These are phyloP conservation scores for Mrakia blollopis DNA, from an alignment of 768 basidiomycete genomes.

Conservation along the genomic window DNA sequence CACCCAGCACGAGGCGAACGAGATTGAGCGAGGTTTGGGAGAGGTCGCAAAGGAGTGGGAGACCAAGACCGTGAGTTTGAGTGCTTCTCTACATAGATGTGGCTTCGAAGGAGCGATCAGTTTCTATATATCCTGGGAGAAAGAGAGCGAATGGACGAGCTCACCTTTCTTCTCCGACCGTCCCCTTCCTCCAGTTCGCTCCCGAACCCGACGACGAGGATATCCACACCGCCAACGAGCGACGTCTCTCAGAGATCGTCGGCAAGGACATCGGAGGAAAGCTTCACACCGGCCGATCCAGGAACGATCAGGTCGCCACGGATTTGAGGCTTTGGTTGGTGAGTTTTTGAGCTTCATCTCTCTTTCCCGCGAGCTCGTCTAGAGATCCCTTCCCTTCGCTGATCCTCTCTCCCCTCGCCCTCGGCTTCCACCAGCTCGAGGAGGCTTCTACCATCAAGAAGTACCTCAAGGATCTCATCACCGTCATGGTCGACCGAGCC, in stretches of 20 bases:
- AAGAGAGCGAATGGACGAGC: too few species aligned
- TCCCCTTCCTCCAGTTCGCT: constrained; percentile 56
- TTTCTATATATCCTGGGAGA: too few species aligned
- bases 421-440: constrained; percentile 48
- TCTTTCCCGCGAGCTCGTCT: not conserved
- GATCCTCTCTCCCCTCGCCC: too few species aligned
- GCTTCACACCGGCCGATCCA: constrained; percentile 90
- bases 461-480: constrained; percentile 70
- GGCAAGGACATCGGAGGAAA: constrained; percentile 84
- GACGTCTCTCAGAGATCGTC: constrained; percentile 85
- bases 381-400: not conserved
- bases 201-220: constrained; percentile 88
- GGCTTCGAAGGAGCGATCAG: too few species aligned
- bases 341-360: constrained; percentile 25
- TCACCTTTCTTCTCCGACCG: not conserved
- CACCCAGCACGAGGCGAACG: constrained; percentile 64
- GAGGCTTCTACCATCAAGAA: constrained; percentile 63
- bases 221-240: constrained; percentile 97
- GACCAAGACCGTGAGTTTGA: constrained; percentile 57
- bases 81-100: too few species aligned
- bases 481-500: constrained; percentile 84
- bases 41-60: constrained; percentile 82
- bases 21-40: constrained; percentile 63
- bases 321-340: constrained; percentile 94
- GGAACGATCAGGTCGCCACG: constrained; percentile 98